These are phyloP conservation scores for Plasmodium gonderi DNA, from an alignment of 169 alveolate species.

Conservation along the genomic window DNA sequence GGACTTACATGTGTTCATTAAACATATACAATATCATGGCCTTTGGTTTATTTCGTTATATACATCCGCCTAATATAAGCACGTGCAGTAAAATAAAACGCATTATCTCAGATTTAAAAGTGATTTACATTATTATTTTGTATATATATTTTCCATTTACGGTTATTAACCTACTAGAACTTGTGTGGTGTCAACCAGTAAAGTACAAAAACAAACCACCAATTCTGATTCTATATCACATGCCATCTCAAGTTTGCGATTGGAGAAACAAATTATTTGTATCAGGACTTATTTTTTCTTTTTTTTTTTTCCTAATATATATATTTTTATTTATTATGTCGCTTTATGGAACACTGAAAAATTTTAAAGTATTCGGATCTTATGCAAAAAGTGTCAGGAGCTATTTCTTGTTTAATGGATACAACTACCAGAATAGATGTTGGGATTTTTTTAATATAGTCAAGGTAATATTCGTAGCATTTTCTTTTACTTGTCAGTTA, in stretches of 20 bases:
- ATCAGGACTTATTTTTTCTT: conserved; percentile 39
- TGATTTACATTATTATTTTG: conserved; percentile 55
- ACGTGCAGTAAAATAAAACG: conserved; percentile 9
- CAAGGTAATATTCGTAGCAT: conserved; percentile 29
- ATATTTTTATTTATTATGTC: conserved; percentile 20
- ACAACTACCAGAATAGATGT: conserved; percentile 70
- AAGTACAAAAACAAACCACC: conserved; percentile 76
- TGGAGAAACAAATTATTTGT: conserved; percentile 71
- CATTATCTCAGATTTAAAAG: conserved; percentile 33
- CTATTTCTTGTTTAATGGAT: conserved; percentile 66
- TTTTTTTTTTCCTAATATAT: conserved; percentile 12
- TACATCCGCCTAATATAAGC: conserved; percentile 47
- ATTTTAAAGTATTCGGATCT: conserved; percentile 30
- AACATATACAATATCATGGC: conserved; percentile 61
- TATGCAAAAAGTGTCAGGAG: conserved; percentile 25
- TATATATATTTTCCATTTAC: conserved; percentile 80
- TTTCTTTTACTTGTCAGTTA: conserved; percentile 42
- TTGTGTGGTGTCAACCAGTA: conserved; percentile 83
- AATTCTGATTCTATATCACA: conserved; percentile 76
- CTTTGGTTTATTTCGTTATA: conserved; percentile 70
- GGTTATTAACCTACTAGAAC: conserved; percentile 78
- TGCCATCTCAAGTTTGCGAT: conserved; percentile 80
- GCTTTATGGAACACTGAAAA: conserved; percentile 4
- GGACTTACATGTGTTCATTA: conserved; percentile 63
- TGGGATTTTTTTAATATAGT: conserved; percentile 54